Percentiles rank a stretch among this genome's conserved stretches.
Conservation (phyloP, 805 yeast species). For the Sugiyamaella americana region DNA sequence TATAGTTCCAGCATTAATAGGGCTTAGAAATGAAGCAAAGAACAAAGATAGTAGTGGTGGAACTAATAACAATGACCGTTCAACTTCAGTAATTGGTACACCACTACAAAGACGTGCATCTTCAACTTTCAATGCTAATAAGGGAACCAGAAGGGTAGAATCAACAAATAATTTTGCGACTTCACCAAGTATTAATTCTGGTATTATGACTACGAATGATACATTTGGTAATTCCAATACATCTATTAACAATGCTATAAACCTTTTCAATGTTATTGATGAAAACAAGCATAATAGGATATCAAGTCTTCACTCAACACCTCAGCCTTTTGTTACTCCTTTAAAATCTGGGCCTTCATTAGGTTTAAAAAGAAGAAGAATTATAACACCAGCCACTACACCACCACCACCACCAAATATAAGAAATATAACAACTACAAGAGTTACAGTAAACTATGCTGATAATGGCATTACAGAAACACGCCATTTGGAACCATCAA, state of each 20-base stretch:
- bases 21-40: constrained; percentile 1
- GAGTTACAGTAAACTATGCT: too few species aligned
- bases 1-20: constrained; percentile 14
- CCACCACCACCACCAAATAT: too few species aligned
- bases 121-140: too few species aligned
- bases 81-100: too few species aligned
- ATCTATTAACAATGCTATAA: background rate
- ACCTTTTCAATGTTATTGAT: too few species aligned
- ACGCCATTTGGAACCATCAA: too few species aligned
- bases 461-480: too few species aligned
- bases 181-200: background rate
- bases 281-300: too few species aligned
- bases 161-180: background rate
- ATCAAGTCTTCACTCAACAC: too few species aligned
- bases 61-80: background rate
- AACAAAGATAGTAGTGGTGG: background rate
- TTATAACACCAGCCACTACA: too few species aligned
- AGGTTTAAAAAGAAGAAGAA: constrained; percentile 1
- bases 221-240: background rate
- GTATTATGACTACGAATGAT: background rate
- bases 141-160: background rate
- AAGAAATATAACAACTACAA: too few species aligned
- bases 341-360: background rate
- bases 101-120: background rate
- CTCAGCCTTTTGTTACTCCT: background rate